phyloP scores from a whole-genome alignment of 1,139 yeast species.

The Yarrowia galli region DNA sequence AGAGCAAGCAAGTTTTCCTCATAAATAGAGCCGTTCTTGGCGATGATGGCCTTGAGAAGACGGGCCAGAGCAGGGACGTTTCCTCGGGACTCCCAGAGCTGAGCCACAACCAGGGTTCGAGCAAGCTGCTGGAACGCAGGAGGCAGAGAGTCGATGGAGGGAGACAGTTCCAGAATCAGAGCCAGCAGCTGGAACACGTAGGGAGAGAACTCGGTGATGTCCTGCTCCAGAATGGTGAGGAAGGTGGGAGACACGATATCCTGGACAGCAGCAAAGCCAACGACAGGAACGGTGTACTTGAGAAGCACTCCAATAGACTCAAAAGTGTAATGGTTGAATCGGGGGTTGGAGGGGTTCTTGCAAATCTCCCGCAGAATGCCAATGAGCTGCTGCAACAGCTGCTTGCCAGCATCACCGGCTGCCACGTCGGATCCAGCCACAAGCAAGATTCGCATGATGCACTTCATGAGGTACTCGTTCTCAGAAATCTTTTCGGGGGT shows the following conservation, averaged over 20 bases:
- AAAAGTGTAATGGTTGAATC: slow-evolving; percentile 87
- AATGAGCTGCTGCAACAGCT: slow-evolving; percentile 66
- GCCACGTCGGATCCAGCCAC: slow-evolving; percentile 71
- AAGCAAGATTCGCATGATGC: slow-evolving; percentile 82
- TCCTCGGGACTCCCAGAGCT: slow-evolving; percentile 91
- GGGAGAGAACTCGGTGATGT: slow-evolving; percentile 93
- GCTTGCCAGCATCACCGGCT: slow-evolving; percentile 50
- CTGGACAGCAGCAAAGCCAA: slow-evolving; percentile 56
- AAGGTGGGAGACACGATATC: slow-evolving; percentile 70
- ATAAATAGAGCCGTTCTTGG: slow-evolving; percentile 45
- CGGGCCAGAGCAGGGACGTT: slow-evolving; percentile 93
- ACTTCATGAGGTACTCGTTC: slow-evolving; percentile 90
- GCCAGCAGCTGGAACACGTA: slow-evolving; percentile 90
- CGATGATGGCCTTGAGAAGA: slow-evolving; percentile 67
- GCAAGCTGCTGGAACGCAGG: slow-evolving; percentile 68
- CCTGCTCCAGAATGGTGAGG: slow-evolving; percentile 73
- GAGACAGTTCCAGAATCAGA: slow-evolving; percentile 71
- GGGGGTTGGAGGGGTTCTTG: slow-evolving; percentile 94
- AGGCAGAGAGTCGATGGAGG: slow-evolving; percentile 61
- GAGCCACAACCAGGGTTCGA: slow-evolving; percentile 84
- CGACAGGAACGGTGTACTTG: slow-evolving; percentile 56
- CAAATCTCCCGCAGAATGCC: slow-evolving; percentile 73
- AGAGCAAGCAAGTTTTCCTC: slow-evolving; percentile 68
- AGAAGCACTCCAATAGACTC: slow-evolving; percentile 84
- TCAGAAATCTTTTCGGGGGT: slow-evolving; percentile 94